Evolutionary conservation across 305 asterid species (phyloP).

Genomic region (Nicotiana rustica): DNA sequence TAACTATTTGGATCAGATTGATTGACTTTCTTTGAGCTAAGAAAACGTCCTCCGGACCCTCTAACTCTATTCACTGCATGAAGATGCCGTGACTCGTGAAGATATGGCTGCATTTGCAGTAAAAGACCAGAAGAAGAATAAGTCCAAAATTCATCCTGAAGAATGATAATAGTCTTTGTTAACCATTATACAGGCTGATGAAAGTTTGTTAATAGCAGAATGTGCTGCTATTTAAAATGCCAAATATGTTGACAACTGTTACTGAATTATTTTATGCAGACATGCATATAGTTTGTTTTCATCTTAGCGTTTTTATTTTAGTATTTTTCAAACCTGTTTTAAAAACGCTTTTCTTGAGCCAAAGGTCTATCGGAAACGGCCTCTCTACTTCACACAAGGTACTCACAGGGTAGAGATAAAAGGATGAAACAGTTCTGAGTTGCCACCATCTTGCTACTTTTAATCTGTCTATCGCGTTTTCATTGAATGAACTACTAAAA

Average conservation of each 20-base stretch:
- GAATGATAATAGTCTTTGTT: neutral
- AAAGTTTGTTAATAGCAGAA: neutral
- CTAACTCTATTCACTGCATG: conserved; percentile 93
- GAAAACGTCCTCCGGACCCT: conserved; percentile 92
- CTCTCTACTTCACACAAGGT: no score
- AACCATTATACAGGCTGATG: neutral
- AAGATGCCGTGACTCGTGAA: conserved; percentile 96
- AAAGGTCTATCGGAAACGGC: no score
- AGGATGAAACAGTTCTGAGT: no score
- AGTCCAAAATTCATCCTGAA: neutral
- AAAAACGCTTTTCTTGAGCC: no score
- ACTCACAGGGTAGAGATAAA: no score
- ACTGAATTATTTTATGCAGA: neutral
- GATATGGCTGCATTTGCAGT: conserved; percentile 73
- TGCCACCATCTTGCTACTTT: no score
- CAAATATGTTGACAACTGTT: neutral
- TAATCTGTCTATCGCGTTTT: no score
- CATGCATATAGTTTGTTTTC: neutral
- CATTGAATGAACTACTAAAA: neutral
- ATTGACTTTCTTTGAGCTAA: conserved; percentile 75
- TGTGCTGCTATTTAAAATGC: neutral
- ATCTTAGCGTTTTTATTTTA: no score
- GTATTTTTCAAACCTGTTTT: no score
- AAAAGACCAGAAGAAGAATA: neutral
- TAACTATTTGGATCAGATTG: conserved; percentile 46